Conservation (phyloP, 1,139 yeast species). For the Suhomyces ambrosiae region DNA sequence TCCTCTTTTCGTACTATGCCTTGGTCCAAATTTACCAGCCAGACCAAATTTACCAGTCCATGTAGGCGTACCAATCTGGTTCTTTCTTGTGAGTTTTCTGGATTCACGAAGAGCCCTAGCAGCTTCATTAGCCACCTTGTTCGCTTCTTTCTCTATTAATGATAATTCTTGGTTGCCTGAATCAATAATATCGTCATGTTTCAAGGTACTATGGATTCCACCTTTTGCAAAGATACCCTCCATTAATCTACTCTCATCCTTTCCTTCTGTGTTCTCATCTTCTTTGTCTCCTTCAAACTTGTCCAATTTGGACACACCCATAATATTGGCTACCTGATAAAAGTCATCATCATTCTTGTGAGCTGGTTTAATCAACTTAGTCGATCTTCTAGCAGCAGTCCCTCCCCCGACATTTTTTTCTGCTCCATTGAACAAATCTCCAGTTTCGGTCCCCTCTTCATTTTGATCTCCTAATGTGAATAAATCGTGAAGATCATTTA, state of each 20-base stretch:
- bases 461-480: conserved; percentile 80
- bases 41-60: conserved; percentile 94
- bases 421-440: conserved; percentile 59
- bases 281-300: conserved; percentile 48
- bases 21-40: conserved; percentile 60
- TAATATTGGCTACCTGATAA: conserved; percentile 51
- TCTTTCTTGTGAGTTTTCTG: conserved; percentile 60
- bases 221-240: conserved; percentile 71
- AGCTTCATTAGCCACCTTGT: conserved; percentile 74
- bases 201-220: conserved; percentile 74
- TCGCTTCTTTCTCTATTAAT: conserved; percentile 75
- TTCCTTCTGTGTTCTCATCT: conserved; percentile 28
- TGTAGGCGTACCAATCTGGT: conserved; percentile 82
- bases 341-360: conserved; percentile 56
- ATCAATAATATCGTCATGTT: conserved; percentile 77
- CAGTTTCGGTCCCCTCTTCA: conserved; percentile 66
- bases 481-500: conserved; percentile 87
- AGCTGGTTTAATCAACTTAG: conserved; percentile 26
- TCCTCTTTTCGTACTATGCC: conserved; percentile 14
- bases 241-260: conserved; percentile 66
- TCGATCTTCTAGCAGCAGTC: conserved; percentile 27
- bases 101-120: conserved; percentile 72
- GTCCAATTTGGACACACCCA: conserved; percentile 58
- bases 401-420: conserved; percentile 37
- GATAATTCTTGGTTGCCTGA: conserved; percentile 52